A percentile compares a stretch with the other conserved stretches of the same genome.
Evolutionary conservation across 164 flowering plant genomes (phyloP).

Genomic region (Echeveria elegans): DNA sequence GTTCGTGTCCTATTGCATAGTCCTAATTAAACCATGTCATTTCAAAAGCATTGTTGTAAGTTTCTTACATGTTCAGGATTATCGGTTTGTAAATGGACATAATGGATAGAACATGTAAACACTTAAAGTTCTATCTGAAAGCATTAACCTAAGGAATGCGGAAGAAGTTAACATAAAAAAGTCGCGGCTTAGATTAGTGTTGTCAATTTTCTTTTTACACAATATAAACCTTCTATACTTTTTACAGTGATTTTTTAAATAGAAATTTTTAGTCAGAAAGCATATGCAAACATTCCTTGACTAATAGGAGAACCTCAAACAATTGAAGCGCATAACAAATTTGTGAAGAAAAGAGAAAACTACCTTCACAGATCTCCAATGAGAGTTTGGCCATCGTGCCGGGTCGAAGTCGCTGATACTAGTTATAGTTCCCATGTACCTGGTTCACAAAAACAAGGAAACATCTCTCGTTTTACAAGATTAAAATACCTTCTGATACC

Average conservation of each 20-base stretch:
- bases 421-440: slow-evolving; percentile 93
- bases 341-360: neutral
- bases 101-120: too few species aligned
- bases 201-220: neutral
- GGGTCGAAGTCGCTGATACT: slow-evolving; percentile 74
- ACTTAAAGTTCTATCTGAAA: too few species aligned
- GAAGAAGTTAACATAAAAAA: neutral
- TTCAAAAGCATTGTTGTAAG: too few species aligned
- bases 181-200: neutral
- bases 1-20: too few species aligned
- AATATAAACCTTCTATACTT: neutral
- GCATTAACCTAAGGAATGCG: too few species aligned
- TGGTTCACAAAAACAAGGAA: slow-evolving; percentile 15
- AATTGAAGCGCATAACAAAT: neutral
- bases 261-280: too few species aligned
- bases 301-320: neutral
- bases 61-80: too few species aligned
- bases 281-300: neutral
- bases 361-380: slow-evolving; percentile 93
- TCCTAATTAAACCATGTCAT: too few species aligned
- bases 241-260: neutral
- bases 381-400: slow-evolving; percentile 83
- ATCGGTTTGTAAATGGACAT: too few species aligned
- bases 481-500: neutral
- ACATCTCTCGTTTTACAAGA: neutral